phyloP scores from a whole-genome alignment of 75 land plant genomes.

The Larix kaempferi region DNA sequence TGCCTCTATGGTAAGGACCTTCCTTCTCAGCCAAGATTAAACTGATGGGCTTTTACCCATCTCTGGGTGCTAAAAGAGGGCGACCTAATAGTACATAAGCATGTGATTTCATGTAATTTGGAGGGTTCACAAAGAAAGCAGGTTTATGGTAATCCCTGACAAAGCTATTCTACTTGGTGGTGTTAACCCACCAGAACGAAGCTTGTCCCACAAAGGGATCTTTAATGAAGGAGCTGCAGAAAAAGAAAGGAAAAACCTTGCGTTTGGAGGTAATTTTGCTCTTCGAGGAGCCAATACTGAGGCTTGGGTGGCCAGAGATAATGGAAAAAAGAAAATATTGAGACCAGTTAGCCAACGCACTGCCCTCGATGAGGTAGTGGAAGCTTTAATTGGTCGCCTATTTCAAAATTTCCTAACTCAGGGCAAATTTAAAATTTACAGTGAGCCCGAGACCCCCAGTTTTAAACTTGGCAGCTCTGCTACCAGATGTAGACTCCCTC shows the following conservation, averaged over 20 bases:
- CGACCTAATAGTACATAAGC: no score
- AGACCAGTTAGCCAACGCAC: slow-evolving; percentile 28
- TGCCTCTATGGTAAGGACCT: no score
- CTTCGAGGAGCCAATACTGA: slow-evolving; percentile 51
- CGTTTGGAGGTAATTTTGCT: slow-evolving; percentile 28
- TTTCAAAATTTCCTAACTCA: slow-evolving; percentile 78
- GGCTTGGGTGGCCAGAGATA: slow-evolving; percentile 35
- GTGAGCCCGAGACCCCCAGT: no score
- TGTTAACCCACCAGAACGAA: slow-evolving; percentile 79
- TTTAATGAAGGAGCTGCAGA: slow-evolving; percentile 47
- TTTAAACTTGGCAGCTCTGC: no score
- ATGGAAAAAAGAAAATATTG: slow-evolving; percentile 18
- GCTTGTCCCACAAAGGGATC: slow-evolving; percentile 65
- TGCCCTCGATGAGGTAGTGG: slow-evolving; percentile 83
- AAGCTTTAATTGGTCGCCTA: slow-evolving; percentile 61
- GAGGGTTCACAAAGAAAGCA: slow-evolving; percentile 65
- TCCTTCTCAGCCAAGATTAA: no score
- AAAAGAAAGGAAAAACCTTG: slow-evolving; percentile 51
- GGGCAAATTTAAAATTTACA: no score
- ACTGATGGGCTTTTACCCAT: no score
- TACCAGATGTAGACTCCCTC: no score
- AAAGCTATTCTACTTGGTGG: slow-evolving; percentile 79
- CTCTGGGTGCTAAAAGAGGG: no score
- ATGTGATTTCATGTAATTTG: no score
- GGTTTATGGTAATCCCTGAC: slow-evolving; percentile 95